Conservation (phyloP, 2,329 filamentous ascomycete genomes). For the Fusarium sp. region DNA sequence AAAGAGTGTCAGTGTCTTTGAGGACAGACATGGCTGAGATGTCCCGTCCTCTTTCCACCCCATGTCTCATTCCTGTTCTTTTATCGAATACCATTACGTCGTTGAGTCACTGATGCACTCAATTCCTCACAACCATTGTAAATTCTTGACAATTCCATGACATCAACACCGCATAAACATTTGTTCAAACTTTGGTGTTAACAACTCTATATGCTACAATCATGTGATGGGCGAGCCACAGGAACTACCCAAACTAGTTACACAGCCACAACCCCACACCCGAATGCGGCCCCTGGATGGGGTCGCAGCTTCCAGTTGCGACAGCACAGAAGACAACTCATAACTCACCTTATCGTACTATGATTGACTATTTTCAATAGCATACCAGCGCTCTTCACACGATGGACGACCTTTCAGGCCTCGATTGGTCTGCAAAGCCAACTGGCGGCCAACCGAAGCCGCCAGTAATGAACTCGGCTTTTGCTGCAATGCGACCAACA, state of each 20-base stretch:
- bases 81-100: neutral
- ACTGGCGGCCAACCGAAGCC: slow-evolving; percentile 49
- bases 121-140: neutral
- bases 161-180: neutral
- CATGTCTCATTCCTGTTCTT: neutral
- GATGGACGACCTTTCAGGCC: slow-evolving; percentile 72
- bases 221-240: slow-evolving; percentile 35
- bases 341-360: slow-evolving; percentile 32
- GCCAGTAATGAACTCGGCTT: slow-evolving; percentile 58
- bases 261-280: slow-evolving; percentile 43
- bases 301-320: slow-evolving; percentile 36
- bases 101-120: neutral
- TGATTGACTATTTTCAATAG: slow-evolving; percentile 44
- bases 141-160: neutral
- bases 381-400: slow-evolving; percentile 40
- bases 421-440: slow-evolving; percentile 67
- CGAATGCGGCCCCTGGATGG: slow-evolving; percentile 41
- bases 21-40: neutral
- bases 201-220: neutral
- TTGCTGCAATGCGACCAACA: slow-evolving; percentile 64
- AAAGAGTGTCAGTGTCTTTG: neutral
- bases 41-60: neutral
- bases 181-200: neutral
- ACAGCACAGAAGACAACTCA: slow-evolving; percentile 35
- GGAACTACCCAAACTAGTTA: neutral